Percentiles rank a stretch among this genome's conserved stretches.
phyloP scores from a whole-genome alignment of 352 stramenopile genomes.

The Globisporangium cylindrosporum region DNA sequence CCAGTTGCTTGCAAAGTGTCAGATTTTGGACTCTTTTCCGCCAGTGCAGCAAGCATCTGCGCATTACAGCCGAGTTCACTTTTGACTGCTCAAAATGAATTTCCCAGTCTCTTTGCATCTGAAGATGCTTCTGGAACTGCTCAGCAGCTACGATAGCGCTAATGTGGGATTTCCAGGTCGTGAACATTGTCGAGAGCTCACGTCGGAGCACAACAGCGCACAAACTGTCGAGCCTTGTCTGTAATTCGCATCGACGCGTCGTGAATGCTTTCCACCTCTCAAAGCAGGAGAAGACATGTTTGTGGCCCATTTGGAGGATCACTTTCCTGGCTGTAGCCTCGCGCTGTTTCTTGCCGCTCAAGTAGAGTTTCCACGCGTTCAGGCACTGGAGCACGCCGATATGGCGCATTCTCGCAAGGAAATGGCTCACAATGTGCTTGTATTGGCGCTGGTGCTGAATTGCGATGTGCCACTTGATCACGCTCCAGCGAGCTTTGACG shows the following conservation, averaged over 20 bases:
- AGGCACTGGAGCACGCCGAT: slow-evolving; percentile 40
- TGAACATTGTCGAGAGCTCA: neutral
- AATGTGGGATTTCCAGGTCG: slow-evolving; percentile 20
- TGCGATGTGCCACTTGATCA: slow-evolving; percentile 8
- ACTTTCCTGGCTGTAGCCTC: slow-evolving; percentile 26
- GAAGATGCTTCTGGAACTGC: slow-evolving; percentile 17
- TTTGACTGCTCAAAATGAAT: slow-evolving; percentile 24
- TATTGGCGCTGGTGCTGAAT: slow-evolving; percentile 2
- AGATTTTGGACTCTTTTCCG: slow-evolving; percentile 10
- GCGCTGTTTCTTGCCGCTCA: slow-evolving; percentile 11
- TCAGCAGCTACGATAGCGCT: slow-evolving; percentile 9
- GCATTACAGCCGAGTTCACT: slow-evolving; percentile 20
- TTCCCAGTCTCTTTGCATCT: slow-evolving; percentile 29
- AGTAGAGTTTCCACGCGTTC: slow-evolving; percentile 45
- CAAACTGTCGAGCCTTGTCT: neutral
- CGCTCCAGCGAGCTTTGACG: neutral
- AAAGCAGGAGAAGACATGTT: slow-evolving; percentile 22
- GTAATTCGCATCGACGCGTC: neutral
- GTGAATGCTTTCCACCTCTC: slow-evolving; percentile 16
- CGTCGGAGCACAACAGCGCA: neutral
- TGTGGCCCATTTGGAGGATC: slow-evolving; percentile 34
- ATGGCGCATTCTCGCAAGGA: slow-evolving; percentile 27
- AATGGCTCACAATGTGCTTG: neutral
- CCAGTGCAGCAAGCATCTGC: slow-evolving; percentile 28
- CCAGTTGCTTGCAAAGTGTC: slow-evolving; percentile 1